Evolutionary conservation across 345 rosid genomes (phyloP), one percentile per base, ranked within the genome.

Genomic region (Theobroma cacao): DNA sequence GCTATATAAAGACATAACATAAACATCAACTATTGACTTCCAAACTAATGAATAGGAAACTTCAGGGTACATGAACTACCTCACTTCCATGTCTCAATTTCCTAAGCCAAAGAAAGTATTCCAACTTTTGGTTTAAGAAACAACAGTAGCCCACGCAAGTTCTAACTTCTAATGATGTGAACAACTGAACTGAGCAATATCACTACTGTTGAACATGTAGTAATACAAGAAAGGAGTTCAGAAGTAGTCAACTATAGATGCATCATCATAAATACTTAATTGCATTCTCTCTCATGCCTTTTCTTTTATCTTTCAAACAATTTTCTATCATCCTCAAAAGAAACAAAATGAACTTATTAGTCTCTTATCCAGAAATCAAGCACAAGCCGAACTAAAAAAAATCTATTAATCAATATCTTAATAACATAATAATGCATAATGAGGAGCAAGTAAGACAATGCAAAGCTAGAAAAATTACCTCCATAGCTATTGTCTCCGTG

Each of bases 381-480:
- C 7, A 24, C 3, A 56, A 22, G 30, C 18, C 12, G 0, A n/a
- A 26, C 34, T 3, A 53, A 1, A 41, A 41, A 41, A 59, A 26
- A 26, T 7, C 33, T 10, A 59, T 5, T 1, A 62, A 33, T 28
- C 40, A 31, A 61, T 31, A 61, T 14, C 36, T 61, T 7, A 33
- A 59, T 59, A 4, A 22, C 72, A 66, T 41, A 12, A 43, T 24
- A 47, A 70, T 45, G 26, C 56, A 70, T 43, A 17, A 26, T 17
- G 28, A 70, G 22, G 14, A 71, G 28, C 41, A 30, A 55, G 24
- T 14, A 33, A 31, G 26, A 52, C 75, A 20, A 38, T 11, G 20
- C n/a, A 69, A 69, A 69, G 63, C 45, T 33, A 53, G 14, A 55
- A 36, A 30, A 36, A 22, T 55, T 50, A 70, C 74, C 74, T 48